phyloP scores from a whole-genome alignment of 306 rosid species.

The Lathyrus oleraceus region DNA sequence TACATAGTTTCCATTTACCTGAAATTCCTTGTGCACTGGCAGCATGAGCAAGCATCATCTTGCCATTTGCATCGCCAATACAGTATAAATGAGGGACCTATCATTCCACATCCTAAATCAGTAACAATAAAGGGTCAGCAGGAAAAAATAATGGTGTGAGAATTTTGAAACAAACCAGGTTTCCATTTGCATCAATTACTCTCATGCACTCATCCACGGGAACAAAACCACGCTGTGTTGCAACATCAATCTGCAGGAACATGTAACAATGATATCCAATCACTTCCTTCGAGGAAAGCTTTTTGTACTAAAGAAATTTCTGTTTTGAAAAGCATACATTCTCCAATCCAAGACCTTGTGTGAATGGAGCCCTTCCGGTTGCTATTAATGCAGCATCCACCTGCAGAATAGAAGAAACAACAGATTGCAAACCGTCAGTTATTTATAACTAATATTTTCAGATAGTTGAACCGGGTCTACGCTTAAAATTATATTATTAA shows the following conservation, averaged over 20 bases:
- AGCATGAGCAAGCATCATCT: constrained; percentile 99
- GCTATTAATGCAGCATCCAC: constrained; percentile 97
- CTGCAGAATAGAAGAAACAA: constrained; percentile 46
- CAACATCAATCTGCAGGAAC: constrained; percentile 71
- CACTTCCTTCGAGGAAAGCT: constrained; percentile 5
- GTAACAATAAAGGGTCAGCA: constrained; percentile 21
- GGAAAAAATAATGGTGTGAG: constrained; percentile 9
- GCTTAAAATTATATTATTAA: not conserved
- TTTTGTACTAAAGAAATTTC: constrained; percentile 16
- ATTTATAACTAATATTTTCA: constrained; percentile 8
- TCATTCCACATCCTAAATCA: constrained; percentile 37
- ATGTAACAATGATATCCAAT: constrained; percentile 1
- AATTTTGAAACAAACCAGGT: constrained; percentile 57
- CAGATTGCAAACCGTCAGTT: constrained; percentile 13
- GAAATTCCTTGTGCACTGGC: constrained; percentile 99
- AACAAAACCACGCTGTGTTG: constrained; percentile 83
- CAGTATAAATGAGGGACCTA: constrained; percentile 91
- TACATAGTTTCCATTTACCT: constrained; percentile 44
- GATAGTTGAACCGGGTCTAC: not conserved
- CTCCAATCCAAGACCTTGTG: constrained; percentile 92
- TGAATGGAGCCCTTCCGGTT: constrained; percentile 98
- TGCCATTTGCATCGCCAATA: constrained; percentile 96
- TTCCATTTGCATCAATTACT: constrained; percentile 77
- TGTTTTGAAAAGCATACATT: constrained; percentile 61
- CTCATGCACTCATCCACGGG: constrained; percentile 93